A percentile compares a stretch with the other conserved stretches of the same genome.
phyloP scores from a whole-genome alignment of 2,329 filamentous ascomycete species.

The Huntiella omanensis region DNA sequence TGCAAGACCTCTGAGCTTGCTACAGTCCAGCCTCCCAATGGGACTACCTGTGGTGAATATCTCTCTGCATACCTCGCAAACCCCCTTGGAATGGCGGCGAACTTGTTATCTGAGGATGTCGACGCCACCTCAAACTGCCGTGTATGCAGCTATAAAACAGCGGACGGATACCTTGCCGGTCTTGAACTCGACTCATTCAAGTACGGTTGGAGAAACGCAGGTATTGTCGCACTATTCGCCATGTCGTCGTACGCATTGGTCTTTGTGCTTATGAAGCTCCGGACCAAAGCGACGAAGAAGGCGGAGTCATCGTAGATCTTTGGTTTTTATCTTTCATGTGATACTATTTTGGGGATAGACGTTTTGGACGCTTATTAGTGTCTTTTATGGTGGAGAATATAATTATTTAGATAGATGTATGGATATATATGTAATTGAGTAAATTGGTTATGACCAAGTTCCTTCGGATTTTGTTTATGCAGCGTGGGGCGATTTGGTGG shows the following conservation, averaged over 20 bases:
- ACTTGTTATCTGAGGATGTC: conserved; percentile 34
- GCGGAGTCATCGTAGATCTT: conserved; percentile 13
- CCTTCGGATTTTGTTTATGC: too few relatives aligned
- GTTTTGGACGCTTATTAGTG: too few relatives aligned
- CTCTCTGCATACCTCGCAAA: conserved; percentile 31
- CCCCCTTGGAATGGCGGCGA: conserved; percentile 24
- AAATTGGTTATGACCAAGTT: too few relatives aligned
- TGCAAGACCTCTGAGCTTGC: conserved; percentile 32
- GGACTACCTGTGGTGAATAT: conserved; percentile 39
- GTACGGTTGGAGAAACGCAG: conserved; percentile 49
- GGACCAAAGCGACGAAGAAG: conserved; percentile 29
- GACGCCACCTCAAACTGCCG: conserved; percentile 33
- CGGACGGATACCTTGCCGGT: conserved; percentile 38
- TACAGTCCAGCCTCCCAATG: conserved; percentile 12
- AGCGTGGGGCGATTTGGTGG: too few relatives aligned
- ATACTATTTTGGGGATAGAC: too few relatives aligned
- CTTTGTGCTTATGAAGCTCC: conserved; percentile 27
- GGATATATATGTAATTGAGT: too few relatives aligned
- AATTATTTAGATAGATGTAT: too few relatives aligned
- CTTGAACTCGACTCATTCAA: conserved; percentile 42
- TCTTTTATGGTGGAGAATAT: too few relatives aligned
- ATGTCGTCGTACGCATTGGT: conserved; percentile 32
- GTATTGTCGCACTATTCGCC: conserved; percentile 36
- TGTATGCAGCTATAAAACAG: conserved; percentile 41
- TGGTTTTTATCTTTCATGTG: neutral